Evolutionary conservation across 2,329 filamentous ascomycete species (phyloP), one percentile per base, ranked within the genome.

Genomic region (Colletotrichum karsti): DNA sequence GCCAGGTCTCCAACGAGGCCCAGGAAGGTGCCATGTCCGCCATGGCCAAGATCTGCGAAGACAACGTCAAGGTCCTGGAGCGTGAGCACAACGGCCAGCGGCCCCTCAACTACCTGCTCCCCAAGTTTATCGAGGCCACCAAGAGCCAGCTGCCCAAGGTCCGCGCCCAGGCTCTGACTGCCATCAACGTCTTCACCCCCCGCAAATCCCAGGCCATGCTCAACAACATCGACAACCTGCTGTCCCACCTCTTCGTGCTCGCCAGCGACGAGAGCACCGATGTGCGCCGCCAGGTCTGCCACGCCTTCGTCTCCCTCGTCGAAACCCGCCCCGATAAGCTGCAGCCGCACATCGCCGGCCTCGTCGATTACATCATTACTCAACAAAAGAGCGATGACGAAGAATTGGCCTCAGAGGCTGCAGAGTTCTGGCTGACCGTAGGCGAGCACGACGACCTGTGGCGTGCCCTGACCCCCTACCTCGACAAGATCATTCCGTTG

Each of bases 1-100:
- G 92, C 42, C 89, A 91, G 70, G 84, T 90, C 22, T 84, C 93
- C 7, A 82, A 87, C 46, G 88, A 93, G 75, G 91, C 92, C 12
- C 94, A 98, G 77, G 95, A 99, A 78, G 95, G 95, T 69, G 95
- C 94, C 73, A 97, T 98, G 92, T 90, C 93, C 54, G 95, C 96
- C 53, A 85, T 99, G 79, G 85, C 92, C 78, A 98, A 98, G 84
- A 95, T 99, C 69, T 99, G 96, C 81, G 96, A 99, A 81, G 96
- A 99, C 81, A 98, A 97, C 82, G 91, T 90, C 75, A 94, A 92
- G 77, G 86, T 93, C 67, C 84, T 99, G 60, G 94, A 97, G 80
- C 91, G 91, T 74, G 93, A 97, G 71, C 93, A 97, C 78, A 91
- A 94, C 76, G 94, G 94, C 69, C 92, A 98, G 79, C 88, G 94